A percentile compares a stretch with the other conserved stretches of the same genome.
Conservation (phyloP, 352 stramenopile genomes). For the Pythium sukuiense region DNA sequence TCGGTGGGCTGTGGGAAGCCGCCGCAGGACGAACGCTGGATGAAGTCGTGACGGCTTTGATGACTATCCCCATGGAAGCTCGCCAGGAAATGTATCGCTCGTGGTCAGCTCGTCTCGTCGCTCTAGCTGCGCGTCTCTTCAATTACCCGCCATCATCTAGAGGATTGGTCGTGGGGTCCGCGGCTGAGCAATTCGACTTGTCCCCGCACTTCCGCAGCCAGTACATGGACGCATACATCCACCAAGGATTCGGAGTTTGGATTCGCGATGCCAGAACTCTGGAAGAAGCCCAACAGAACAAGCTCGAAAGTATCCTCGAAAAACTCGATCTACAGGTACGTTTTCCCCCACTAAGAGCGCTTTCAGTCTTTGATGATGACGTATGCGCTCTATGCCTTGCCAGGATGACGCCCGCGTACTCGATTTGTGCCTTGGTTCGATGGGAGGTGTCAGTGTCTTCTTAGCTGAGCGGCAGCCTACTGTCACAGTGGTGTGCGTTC, state of each 20-base stretch:
- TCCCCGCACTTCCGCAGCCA: constrained; percentile 60
- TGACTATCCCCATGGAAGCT: constrained; percentile 81
- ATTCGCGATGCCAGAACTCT: constrained; percentile 42
- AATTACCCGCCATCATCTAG: constrained; percentile 74
- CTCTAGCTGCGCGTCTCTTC: constrained; percentile 70
- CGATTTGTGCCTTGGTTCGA: constrained; percentile 81
- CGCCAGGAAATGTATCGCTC: constrained; percentile 87
- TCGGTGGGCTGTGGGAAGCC: constrained; percentile 69
- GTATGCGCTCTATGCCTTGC: background rate
- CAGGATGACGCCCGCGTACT: constrained; percentile 64
- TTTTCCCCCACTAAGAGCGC: background rate
- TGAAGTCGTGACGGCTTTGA: constrained; percentile 67
- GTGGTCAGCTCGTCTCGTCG: constrained; percentile 76
- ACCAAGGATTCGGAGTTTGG: constrained; percentile 80
- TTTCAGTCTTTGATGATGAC: background rate
- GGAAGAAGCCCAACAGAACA: constrained; percentile 66
- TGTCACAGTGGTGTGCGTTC: constrained; percentile 51
- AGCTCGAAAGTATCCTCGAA: constrained; percentile 63
- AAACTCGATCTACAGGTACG: constrained; percentile 61
- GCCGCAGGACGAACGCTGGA: constrained; percentile 59
- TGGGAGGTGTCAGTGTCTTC: constrained; percentile 78
- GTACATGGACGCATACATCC: constrained; percentile 80
- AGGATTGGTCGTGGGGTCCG: constrained; percentile 63
- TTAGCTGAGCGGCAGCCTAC: constrained; percentile 52
- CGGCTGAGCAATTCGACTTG: constrained; percentile 75